These are phyloP conservation scores for Botryobasidium botryosum DNA, from an alignment of 768 basidiomycete genomes.

Conservation along the genomic window DNA sequence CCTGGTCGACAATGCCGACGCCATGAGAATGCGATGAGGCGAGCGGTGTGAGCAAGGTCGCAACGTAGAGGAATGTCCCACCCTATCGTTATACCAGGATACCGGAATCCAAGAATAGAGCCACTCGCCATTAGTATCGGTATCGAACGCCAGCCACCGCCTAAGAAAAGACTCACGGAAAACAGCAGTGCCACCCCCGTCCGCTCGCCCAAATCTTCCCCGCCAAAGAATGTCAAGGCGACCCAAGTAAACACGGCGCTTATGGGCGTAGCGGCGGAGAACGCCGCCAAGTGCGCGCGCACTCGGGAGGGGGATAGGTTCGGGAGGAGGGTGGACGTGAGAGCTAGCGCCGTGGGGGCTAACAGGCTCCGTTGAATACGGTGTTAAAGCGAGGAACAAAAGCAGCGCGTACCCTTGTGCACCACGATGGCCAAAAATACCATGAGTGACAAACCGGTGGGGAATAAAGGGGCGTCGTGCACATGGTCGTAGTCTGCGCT, in stretches of 20 bases:
- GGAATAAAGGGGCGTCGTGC: neutral
- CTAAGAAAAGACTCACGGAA: no score
- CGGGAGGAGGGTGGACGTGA: conserved; percentile 71
- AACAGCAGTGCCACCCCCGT: neutral
- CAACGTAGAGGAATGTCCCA: neutral
- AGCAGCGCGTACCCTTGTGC: conserved; percentile 45
- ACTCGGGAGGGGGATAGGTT: conserved; percentile 48
- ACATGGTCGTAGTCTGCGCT: neutral
- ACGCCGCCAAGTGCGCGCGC: conserved; percentile 55
- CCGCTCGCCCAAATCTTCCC: neutral
- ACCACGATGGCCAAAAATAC: conserved; percentile 84
- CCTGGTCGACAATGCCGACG: neutral
- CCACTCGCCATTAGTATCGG: no score
- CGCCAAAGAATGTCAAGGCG: conserved; percentile 34
- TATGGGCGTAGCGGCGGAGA: conserved; percentile 70
- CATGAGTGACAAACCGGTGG: conserved; percentile 42
- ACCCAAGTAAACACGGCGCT: conserved; percentile 65
- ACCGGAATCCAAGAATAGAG: neutral
- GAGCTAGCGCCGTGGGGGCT: conserved; percentile 86
- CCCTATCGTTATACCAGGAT: neutral
- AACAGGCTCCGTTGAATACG: conserved; percentile 19
- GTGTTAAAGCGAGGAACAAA: neutral
- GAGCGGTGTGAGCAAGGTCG: neutral
- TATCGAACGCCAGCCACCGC: no score
- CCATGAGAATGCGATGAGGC: neutral